Percentiles rank a stretch among this genome's conserved stretches.
These are phyloP conservation scores for Penicillium verrucosum DNA, from an alignment of 2,329 filamentous ascomycete species.

Conservation along the genomic window DNA sequence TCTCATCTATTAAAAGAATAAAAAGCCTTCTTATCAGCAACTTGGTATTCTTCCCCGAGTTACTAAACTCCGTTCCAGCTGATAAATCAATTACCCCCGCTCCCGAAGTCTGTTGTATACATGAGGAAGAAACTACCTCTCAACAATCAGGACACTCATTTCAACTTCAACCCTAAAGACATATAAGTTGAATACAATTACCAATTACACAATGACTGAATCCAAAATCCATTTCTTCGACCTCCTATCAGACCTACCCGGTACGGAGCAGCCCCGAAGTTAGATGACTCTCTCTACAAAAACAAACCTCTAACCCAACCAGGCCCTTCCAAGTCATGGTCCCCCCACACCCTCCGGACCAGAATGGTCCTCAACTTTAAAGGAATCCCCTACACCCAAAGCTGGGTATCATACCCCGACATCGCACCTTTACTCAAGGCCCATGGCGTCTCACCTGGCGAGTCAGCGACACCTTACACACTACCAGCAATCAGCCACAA, in stretches of 20 bases:
- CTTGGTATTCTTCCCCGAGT: neutral
- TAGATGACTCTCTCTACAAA: neutral
- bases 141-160: neutral
- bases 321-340: conserved; percentile 32
- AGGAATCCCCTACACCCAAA: conserved; percentile 28
- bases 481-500: conserved; percentile 36
- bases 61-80: neutral
- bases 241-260: conserved; percentile 28
- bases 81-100: conserved; percentile 5
- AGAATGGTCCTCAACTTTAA: conserved; percentile 29
- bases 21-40: neutral
- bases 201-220: conserved; percentile 16
- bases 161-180: neutral
- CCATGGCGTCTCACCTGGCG: conserved; percentile 23
- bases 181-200: neutral
- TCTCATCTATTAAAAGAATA: too few relatives aligned
- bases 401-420: conserved; percentile 26
- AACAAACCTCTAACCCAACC: neutral
- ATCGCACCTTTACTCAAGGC: conserved; percentile 28
- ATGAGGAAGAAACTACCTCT: neutral
- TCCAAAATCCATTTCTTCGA: conserved; percentile 36
- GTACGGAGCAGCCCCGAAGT: conserved; percentile 10
- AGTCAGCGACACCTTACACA: conserved; percentile 24
- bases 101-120: neutral
- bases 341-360: conserved; percentile 27